These are phyloP conservation scores for Echeveria elegans DNA, from an alignment of 164 flowering plant species.

Conservation along the genomic window DNA sequence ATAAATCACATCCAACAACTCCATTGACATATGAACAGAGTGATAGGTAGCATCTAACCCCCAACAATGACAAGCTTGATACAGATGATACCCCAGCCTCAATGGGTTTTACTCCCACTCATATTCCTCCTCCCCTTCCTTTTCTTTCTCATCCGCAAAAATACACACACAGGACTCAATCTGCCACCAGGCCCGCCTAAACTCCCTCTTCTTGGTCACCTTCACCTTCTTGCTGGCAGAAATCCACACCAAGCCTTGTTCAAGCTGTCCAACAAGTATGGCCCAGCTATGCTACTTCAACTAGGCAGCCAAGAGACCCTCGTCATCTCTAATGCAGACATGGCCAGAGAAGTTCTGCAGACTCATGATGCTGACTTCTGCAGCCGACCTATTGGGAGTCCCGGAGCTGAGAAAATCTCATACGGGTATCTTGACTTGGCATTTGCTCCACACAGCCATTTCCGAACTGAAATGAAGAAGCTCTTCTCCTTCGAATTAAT, in stretches of 20 bases:
- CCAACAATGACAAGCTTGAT: too few relatives aligned
- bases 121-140: too few relatives aligned
- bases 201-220: background rate
- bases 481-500: constrained; percentile 1
- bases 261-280: constrained; percentile 7
- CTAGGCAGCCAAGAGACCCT: background rate
- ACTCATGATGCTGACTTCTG: constrained; percentile 10
- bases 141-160: too few relatives aligned
- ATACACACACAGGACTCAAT: background rate
- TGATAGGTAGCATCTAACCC: too few relatives aligned
- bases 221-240: constrained; percentile 2
- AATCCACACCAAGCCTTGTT: constrained; percentile 4
- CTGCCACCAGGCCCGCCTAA: constrained; percentile 1
- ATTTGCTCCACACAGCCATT: background rate
- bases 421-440: background rate
- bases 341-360: constrained; percentile 7
- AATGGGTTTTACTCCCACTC: too few relatives aligned
- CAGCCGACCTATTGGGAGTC: background rate
- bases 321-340: background rate
- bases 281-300: constrained; percentile 6
- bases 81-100: too few relatives aligned
- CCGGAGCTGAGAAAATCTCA: constrained; percentile 5
- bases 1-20: too few relatives aligned
- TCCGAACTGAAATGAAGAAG: background rate
- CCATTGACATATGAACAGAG: too few relatives aligned